Percentiles rank a stretch among this genome's conserved stretches.
Evolutionary conservation across 2,329 filamentous ascomycete genomes (phyloP).

Genomic region (Exophiala oligosperma): DNA sequence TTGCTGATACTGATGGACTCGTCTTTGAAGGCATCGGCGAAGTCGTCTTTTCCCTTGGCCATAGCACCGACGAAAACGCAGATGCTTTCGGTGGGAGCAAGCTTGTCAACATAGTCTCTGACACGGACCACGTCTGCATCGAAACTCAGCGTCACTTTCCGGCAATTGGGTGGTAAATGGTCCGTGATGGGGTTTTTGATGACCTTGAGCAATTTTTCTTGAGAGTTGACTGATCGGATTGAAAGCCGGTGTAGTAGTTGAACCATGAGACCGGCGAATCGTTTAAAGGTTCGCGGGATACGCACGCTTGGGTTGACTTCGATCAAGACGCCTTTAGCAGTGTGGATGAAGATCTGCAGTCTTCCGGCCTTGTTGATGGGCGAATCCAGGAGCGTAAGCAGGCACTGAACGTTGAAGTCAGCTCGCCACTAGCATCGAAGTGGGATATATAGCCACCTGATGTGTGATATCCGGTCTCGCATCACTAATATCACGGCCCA

Average conservation of each 20-base stretch:
- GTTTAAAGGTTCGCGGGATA: constrained; percentile 97
- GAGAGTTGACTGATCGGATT: constrained; percentile 93
- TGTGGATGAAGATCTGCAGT: constrained; percentile 98
- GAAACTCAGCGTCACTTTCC: constrained; percentile 95
- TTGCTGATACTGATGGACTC: constrained; percentile 99
- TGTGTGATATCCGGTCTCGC: constrained; percentile 97
- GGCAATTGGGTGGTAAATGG: constrained; percentile 93
- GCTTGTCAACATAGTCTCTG: constrained; percentile 79
- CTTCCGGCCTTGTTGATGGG: constrained; percentile 98
- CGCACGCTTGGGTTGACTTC: constrained; percentile 97
- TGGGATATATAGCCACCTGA: constrained; percentile 64
- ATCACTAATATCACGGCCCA: constrained; percentile 98
- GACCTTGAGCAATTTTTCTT: constrained; percentile 95
- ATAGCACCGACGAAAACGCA: constrained; percentile 98
- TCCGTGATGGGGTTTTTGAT: constrained; percentile 98
- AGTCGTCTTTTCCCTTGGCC: constrained; percentile 95
- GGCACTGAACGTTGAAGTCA: constrained; percentile 63
- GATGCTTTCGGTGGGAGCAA: constrained; percentile 84
- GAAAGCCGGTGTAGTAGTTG: constrained; percentile 93
- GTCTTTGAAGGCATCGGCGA: constrained; percentile 91
- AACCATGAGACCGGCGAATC: constrained; percentile 97
- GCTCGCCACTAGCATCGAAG: constrained; percentile 22
- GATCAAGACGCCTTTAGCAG: constrained; percentile 93
- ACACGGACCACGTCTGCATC: constrained; percentile 85
- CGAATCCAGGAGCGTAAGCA: constrained; percentile 94